These are phyloP conservation scores for Exophiala calicioides DNA, from an alignment of 2,329 filamentous ascomycete genomes.

Conservation along the genomic window DNA sequence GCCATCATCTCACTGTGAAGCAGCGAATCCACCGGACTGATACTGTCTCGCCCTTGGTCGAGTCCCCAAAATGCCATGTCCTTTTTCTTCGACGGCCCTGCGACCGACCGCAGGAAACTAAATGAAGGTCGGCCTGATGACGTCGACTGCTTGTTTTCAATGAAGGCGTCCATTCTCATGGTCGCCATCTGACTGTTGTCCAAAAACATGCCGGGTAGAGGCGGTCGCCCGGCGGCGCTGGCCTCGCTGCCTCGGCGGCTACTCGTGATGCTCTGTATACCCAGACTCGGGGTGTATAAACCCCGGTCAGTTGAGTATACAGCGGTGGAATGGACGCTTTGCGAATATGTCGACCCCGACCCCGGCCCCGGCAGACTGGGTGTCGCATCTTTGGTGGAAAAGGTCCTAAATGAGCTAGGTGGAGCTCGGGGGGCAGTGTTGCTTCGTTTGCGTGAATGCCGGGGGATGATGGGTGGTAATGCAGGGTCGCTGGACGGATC, in stretches of 20 bases:
- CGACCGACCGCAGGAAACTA: conserved; percentile 22
- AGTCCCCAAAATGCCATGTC: conserved; percentile 35
- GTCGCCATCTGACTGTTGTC: conserved; percentile 50
- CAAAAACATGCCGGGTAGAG: conserved; percentile 65
- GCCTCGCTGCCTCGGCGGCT: conserved; percentile 46
- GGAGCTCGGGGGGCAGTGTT: conserved; percentile 77
- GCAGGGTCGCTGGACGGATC: conserved; percentile 45
- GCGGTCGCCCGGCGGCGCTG: conserved; percentile 55
- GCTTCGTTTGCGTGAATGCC: conserved; percentile 82
- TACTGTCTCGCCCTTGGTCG: conserved; percentile 26
- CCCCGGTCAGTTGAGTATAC: conserved; percentile 28
- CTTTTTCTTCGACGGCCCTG: conserved; percentile 29
- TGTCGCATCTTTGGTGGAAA: conserved; percentile 56
- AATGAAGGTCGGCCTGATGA: conserved; percentile 30
- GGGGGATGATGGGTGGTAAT: conserved; percentile 55
- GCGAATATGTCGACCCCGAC: conserved; percentile 28
- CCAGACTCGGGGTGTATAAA: conserved; percentile 32
- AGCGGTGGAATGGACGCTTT: conserved; percentile 27
- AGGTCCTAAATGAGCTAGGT: conserved; percentile 74
- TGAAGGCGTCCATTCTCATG: conserved; percentile 96
- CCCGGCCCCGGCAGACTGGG: conserved; percentile 25
- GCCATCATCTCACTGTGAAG: conserved; percentile 29
- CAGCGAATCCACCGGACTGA: conserved; percentile 26
- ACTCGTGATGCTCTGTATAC: conserved; percentile 45
- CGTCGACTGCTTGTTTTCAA: conserved; percentile 49